Base-by-base conservation (phyloP, 108 stramenopile species). In the Skeletonema menzelii region DNA sequence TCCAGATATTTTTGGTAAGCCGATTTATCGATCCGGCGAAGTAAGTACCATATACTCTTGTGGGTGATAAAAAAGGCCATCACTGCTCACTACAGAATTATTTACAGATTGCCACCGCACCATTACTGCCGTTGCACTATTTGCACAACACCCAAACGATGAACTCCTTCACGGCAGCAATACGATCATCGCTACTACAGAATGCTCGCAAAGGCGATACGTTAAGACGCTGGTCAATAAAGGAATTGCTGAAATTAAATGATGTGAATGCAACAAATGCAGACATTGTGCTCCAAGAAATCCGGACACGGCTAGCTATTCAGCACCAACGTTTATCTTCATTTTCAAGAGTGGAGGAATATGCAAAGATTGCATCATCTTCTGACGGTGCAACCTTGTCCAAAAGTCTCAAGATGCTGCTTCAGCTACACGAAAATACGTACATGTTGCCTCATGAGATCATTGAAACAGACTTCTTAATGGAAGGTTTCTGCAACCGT, bases 371-470 rank as follows among this genome's bases (percentile, higher is more conserved):
- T 27, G 32, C 66, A 14, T 59, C 60, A 57, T 42, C 40, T 42
- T 4, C 38, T 38, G 59, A 63, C 56, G 35, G 60, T 22, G 53
- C 20, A 56, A 56, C 65, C 67, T 40, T 44, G 19, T 38, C 22
- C 61, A 79, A 70, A 65, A 60, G 32, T 67, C 69, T 76, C 13
- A 62, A 49, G 13, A 68, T 44, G 61, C 70, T 76, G 30, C 65
- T 57, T 56, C 65, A 72, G 59, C 59, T 83, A 8, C 70, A 72
- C n/a, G 66, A 76, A 47, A 80, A 77, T 17, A 79, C 77, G 12
- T 67, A 63, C 44, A 53, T 64, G 5, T 64, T 79, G 2, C 62
- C 74, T 8, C 42, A 75, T 22, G 37, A 70, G n/a, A 20, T 79
- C n/a, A 38, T 75, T 20, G 44, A 63, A n/a, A 69, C 38, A 10